Evolutionary conservation across 345 rosid species (phyloP), one percentile per base, ranked within the genome.

Genomic region (Dipteronia dyeriana): DNA sequence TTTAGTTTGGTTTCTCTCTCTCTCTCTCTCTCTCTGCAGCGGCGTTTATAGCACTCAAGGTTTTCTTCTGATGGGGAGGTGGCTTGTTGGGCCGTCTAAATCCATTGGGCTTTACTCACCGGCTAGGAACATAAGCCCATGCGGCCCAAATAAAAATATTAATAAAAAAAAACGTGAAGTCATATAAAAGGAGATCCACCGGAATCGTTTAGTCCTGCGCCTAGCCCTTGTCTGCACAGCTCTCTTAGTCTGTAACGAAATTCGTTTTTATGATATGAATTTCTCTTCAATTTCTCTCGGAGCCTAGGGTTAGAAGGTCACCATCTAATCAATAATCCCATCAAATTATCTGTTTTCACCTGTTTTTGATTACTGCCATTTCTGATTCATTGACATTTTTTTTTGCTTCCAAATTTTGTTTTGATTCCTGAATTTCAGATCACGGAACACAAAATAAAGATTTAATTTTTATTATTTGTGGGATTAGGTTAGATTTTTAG

Each of bases 261-360:
- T 53, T 29, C 45, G 20, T 7, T 53, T 16, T 14, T 53, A 16
- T 3, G 6, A 14, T 53, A 53, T 53, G 57, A 53, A 53, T 14
- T 53, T 16, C 57, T 53, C 57, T 7, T 72, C 22, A 0, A 22
- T 59, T 47, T 29, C 43, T 9, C 20, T 66, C 23, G 13, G 79
- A 76, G 79, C 69, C 67, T 74, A 65, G 79, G 73, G 76, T 76
- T 76, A 80, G 83, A 77, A 66, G 73, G 74, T 59, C 53, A n/a
- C 26, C 22, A 29, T 66, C 17, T 19, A 22, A 26, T 66, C 72
- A 16, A 22, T 2, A 59, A 72, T 73, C 31, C n/a, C 23, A 12
- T 10, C 0, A 3, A 10, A 65, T 65, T n/a, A 79, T 72, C 73
- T 60, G 54, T 73, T 53, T 71, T 76, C 76, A 57, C 73, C 74